Evolutionary conservation across 2,329 filamentous ascomycete genomes (phyloP), one percentile per base, ranked within the genome.

Genomic region (Arthrobotrys sphaeroides): DNA sequence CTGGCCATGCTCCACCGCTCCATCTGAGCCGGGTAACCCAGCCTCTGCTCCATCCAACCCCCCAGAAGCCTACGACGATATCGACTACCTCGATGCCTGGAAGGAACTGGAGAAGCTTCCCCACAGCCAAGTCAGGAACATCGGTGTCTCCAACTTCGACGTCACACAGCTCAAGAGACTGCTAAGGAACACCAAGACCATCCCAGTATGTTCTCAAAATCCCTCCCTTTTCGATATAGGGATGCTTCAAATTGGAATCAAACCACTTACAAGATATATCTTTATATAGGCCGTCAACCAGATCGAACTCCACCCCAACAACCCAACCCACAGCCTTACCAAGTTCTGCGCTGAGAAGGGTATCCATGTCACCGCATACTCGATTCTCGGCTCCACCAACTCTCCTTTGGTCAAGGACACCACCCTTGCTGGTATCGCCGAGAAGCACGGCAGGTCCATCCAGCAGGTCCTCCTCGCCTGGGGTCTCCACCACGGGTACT

Each of bases 91-190:
- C 79, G 89, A 95, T 83, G 95, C 92, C 24, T 96, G 87, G 87
- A 81, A 85, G 75, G 89, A 90, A 84, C 85, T 91, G 86, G 88
- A 91, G 83, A 90, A 90, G 85, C 85, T 92, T 51, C 84, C 88
- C 22, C 87, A 83, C 9, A 88, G 87, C 82, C 91, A 92, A 83
- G 91, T 91, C 60, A 87, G 86, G 83, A 92, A 92, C 85, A 93
- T 94, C 81, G 92, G 92, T 79, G 90, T 95, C 69, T 93, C 91
- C 83, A 96, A 96, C 86, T 95, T 96, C 82, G 90, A 87, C 77
- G 92, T 94, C 82, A 88, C 85, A 82, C 91, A 95, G 83, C 85
- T 95, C 38, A 90, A 94, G 86, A 91, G 88, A 82, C 86, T 95
- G 72, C 85, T 95, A 77, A 86, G 88, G 16, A 9, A 85, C 85